Conservation (phyloP, 2,329 filamentous ascomycete genomes). For the Coniella lustricola region DNA sequence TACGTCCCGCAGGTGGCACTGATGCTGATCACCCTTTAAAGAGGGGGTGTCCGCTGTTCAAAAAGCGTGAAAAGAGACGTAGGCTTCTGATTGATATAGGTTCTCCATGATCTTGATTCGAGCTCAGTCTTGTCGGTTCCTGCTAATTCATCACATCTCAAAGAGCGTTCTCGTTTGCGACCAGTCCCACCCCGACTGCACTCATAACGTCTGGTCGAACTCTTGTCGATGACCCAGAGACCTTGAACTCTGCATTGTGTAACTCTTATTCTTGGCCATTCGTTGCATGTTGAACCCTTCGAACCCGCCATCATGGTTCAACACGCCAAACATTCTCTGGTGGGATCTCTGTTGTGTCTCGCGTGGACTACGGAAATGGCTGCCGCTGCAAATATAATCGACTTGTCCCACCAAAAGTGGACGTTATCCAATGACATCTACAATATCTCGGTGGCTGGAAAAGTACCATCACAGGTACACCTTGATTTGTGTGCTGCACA, state of each 20-base stretch:
- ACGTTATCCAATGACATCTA: conserved; percentile 35
- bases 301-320: not conserved
- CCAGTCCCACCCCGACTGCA: too few species aligned
- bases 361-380: not conserved
- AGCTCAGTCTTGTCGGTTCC: too few species aligned
- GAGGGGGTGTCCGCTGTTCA: not conserved
- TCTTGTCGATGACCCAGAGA: too few species aligned
- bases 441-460: conserved; percentile 46
- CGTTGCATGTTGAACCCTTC: not conserved
- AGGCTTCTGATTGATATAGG: too few species aligned
- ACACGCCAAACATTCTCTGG: not conserved
- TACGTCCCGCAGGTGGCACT: too few species aligned
- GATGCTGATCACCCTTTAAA: not conserved
- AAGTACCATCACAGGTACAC: conserved; percentile 51
- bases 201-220: too few species aligned
- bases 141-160: too few species aligned
- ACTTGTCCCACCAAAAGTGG: conserved; percentile 36
- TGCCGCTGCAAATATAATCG: conserved; percentile 26
- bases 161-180: too few species aligned
- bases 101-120: too few species aligned
- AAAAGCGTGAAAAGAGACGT: not conserved
- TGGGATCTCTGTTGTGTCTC: not conserved
- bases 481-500: conserved; percentile 47
- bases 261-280: too few species aligned
- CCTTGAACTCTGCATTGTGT: too few species aligned